These are phyloP conservation scores for Pythium utonaiense DNA, from an alignment of 352 stramenopile species.

Conservation along the genomic window DNA sequence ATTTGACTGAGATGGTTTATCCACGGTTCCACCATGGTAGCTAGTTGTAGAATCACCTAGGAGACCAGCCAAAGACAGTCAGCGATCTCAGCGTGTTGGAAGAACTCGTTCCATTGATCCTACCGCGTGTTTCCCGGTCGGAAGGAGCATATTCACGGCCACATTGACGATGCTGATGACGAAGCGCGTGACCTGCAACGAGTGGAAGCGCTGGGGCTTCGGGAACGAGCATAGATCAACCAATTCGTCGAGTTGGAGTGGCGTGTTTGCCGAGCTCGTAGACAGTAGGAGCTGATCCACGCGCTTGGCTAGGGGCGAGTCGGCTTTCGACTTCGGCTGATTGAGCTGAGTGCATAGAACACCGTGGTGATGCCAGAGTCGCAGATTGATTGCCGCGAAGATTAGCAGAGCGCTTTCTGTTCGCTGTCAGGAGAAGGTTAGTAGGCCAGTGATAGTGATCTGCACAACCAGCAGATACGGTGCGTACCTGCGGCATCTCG, in stretches of 20 bases:
- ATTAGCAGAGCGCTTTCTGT: slow-evolving; percentile 28
- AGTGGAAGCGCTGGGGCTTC: slow-evolving; percentile 30
- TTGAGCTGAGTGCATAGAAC: slow-evolving; percentile 22
- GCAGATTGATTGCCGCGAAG: slow-evolving; percentile 44
- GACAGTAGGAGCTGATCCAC: neutral
- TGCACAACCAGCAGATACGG: neutral
- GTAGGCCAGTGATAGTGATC: neutral
- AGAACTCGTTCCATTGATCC: slow-evolving; percentile 7
- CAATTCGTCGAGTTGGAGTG: slow-evolving; percentile 15
- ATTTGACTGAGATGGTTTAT: slow-evolving; percentile 45
- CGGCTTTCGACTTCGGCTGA: neutral
- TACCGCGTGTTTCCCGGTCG: slow-evolving; percentile 12
- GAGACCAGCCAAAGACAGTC: neutral
- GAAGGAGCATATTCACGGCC: slow-evolving; percentile 19
- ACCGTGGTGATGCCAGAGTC: slow-evolving; percentile 43
- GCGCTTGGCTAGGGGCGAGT: slow-evolving; percentile 5
- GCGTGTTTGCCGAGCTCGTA: neutral
- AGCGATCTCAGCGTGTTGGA: neutral
- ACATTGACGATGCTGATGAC: slow-evolving; percentile 29
- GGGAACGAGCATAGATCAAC: slow-evolving; percentile 37
- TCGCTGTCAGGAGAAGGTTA: neutral
- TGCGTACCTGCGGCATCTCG: slow-evolving; percentile 43
- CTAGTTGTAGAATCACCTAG: slow-evolving; percentile 9
- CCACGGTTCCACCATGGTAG: slow-evolving; percentile 29
- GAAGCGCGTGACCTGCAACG: slow-evolving; percentile 44